phyloP scores from a whole-genome alignment of 1,284 basidiomycete genomes.

The Agroathelia rolfsii region DNA sequence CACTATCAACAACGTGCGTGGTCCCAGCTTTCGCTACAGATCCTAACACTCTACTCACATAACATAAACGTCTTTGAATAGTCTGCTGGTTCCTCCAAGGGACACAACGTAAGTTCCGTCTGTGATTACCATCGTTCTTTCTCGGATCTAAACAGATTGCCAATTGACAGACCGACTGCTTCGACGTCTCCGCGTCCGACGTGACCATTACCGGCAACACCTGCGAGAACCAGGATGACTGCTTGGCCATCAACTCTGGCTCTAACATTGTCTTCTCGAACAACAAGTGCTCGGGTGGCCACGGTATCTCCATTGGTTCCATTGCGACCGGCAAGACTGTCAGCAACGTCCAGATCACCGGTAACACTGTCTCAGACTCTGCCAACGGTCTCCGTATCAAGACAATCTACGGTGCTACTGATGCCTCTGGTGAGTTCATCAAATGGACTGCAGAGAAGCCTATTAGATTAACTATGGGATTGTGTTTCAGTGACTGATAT shows the following conservation, averaged over 20 bases:
- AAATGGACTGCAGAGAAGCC: neutral
- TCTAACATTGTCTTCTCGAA: constrained; percentile 13
- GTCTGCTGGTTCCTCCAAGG: constrained; percentile 10
- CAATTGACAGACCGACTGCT: constrained; percentile 3
- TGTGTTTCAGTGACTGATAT: constrained; percentile 1
- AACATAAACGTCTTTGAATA: constrained; percentile 3
- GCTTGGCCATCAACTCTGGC: constrained; percentile 16
- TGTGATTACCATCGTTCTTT: too few relatives aligned
- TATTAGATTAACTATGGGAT: neutral
- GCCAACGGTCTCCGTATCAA: constrained; percentile 2
- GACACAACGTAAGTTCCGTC: constrained; percentile 10
- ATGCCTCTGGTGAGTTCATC: constrained; percentile 1
- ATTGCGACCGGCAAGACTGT: constrained; percentile 6
- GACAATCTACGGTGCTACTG: constrained; percentile 2
- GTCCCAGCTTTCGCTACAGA: constrained; percentile 4
- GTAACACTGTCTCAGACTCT: constrained; percentile 6
- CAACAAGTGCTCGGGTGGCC: constrained; percentile 15
- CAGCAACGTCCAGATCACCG: constrained; percentile 4
- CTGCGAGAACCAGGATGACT: constrained; percentile 17
- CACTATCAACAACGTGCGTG: constrained; percentile 14
- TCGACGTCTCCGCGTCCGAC: constrained; percentile 2
- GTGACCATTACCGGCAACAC: constrained; percentile 9
- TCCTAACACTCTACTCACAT: constrained; percentile 11
- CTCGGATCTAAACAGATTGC: neutral
- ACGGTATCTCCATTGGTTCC: constrained; percentile 16